Base-by-base conservation (phyloP, 805 yeast genomes). In the Huiozyma naganishii region DNA sequence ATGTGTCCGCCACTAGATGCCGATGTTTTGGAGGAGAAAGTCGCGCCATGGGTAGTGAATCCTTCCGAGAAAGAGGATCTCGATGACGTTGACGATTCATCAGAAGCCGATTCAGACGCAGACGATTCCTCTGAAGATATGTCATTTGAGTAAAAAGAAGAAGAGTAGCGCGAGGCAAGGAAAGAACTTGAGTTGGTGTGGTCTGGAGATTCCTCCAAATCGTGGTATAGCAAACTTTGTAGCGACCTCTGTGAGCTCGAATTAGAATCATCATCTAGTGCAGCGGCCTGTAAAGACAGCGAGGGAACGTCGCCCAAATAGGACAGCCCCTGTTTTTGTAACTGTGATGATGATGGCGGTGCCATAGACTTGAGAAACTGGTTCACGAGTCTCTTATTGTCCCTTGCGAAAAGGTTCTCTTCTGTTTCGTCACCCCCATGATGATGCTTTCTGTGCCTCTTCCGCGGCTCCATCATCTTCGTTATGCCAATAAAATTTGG, bases 351-450 rank as follows among this genome's bases (percentile, higher is more conserved):
- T 2, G 48, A 46, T 4, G 52, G 44, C 3, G 60, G 54, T 29
- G 46, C 53, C 53, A 53, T 50, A 4, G 61, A 55, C 34, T 51
- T 45, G 33, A 58, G 41, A 43, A 58, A 58, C 33, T 57, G 60
- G 39, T 54, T 48, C 4, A 55, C 61, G 29, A 58, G 38, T 40
- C 62, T 49, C 40, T 57, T 55, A 23, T 51, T 50, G 35, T 57
- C 61, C 36, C 45, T 46, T n/a, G 36, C 23, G 29, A 39, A 37
- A 29, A 29, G 44, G 9, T 36, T 33, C 17, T 36, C 37, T 32
- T 40, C 33, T 4, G 37, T 12, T 12, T 32, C 42, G 12, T 7
- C 23, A 32, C 37, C 8, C 23, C 23, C 4, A 37, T 9, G 28
- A 4, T 10, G 28, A 9, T 23, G 12, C 12, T 33, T 40, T 12